These are phyloP conservation scores for Melaleuca quinquenervia DNA, from an alignment of 345 rosid genomes.

Conservation along the genomic window DNA sequence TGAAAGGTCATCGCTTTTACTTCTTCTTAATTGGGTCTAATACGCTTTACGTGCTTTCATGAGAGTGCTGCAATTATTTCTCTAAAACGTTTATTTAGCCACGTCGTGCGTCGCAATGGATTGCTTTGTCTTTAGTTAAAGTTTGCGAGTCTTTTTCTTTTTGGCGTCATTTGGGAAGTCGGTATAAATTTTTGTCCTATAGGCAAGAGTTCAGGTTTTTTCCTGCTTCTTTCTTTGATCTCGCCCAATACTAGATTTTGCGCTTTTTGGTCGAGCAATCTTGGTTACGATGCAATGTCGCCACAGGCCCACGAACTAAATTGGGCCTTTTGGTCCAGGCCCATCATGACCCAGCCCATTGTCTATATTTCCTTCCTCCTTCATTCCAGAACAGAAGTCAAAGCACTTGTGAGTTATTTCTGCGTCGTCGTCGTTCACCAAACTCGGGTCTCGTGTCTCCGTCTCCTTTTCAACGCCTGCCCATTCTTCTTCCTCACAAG, in stretches of 20 bases:
- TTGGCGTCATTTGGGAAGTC: not conserved
- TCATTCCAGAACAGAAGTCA: not conserved
- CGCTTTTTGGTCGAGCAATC: not conserved
- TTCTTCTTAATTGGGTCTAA: not conserved
- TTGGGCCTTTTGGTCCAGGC: not conserved
- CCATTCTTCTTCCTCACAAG: not conserved
- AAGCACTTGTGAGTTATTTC: not conserved
- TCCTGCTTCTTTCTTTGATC: not conserved
- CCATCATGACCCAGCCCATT: not conserved
- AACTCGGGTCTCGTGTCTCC: not conserved
- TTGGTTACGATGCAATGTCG: not conserved
- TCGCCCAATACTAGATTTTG: not conserved
- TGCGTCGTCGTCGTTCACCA: not conserved
- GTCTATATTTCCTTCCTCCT: too few relatives aligned
- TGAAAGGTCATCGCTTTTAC: rapidly evolving
- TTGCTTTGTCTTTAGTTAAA: not conserved
- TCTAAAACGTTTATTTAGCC: not conserved
- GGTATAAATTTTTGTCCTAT: not conserved
- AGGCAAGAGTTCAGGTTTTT: not conserved
- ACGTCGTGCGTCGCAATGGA: not conserved
- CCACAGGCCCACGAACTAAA: not conserved
- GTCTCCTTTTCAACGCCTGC: not conserved
- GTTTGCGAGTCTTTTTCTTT: not conserved
- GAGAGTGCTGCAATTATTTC: not conserved
- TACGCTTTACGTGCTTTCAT: not conserved